Evolutionary conservation across 75 land plant genomes (phyloP), one percentile per base, ranked within the genome.

Genomic region (Sequoia sempervirens): DNA sequence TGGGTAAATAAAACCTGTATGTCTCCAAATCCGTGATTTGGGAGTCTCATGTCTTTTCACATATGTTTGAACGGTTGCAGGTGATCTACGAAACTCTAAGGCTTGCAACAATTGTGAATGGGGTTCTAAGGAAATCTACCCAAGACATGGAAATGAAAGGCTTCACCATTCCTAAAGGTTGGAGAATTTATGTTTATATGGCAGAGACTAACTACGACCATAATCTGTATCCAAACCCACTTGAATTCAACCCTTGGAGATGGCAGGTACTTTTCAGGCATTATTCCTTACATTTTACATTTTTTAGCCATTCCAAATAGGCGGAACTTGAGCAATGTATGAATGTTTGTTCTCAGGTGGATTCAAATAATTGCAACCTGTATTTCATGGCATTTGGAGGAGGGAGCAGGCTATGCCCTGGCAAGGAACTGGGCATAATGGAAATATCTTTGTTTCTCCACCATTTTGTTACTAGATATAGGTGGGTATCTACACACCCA

Each of bases 1-100:
- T 96, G 88, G 72, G 86, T 73, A 15, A 38, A 30, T 20, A 75
- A 28, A 32, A 69, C 36, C 8, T 58, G 3, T 4, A 58, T 3
- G 26, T 23, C 66, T 58, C 66, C 26, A 20, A 9, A 4, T 17
- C 43, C 4, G 40, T 37, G 17, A 38, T 1, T 74, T 74, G 6
- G 1, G 66, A 20, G 18, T 56, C 3, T 17, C 15, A 56, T 56
- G 4, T 58, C 9, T 75, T 40, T 1, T 75, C 9, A 75, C 17
- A 17, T 75, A 6, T 46, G 47, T 46, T 20, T n/a, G 28, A 1
- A 75, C 4, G n/a, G 36, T 54, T 86, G 80, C 91, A 96, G 98
- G 96, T 96, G 54, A 94, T 96, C 34, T 90, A 87, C 75, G 99
- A 96, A 84, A 92, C 99, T 0, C 83, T 94, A 43, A 89, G 99